Conservation (phyloP, 805 yeast species). For the Zygoascus flipseniorum region DNA sequence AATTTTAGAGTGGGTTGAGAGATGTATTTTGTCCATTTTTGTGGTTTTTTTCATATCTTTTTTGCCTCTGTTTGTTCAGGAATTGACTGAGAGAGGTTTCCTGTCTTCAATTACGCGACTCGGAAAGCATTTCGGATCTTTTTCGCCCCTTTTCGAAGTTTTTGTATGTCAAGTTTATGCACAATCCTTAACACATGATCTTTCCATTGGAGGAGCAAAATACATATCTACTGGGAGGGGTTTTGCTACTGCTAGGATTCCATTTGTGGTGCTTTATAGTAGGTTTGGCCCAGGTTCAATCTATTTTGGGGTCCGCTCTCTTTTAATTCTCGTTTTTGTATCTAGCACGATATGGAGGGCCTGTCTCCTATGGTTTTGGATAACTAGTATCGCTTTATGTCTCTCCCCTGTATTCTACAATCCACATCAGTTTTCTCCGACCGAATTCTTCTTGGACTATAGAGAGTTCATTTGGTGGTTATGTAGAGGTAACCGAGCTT, state of each 20-base stretch:
- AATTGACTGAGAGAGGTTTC: conserved; percentile 67
- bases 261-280: conserved; percentile 56
- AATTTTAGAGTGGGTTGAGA: conserved; percentile 62
- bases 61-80: conserved; percentile 69
- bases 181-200: conserved; percentile 56
- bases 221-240: conserved; percentile 81
- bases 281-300: conserved; percentile 62
- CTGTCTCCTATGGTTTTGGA: conserved; percentile 90
- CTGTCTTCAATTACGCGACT: conserved; percentile 58
- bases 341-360: conserved; percentile 67
- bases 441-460: conserved; percentile 84
- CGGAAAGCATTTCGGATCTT: conserved; percentile 56
- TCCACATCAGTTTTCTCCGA: conserved; percentile 89
- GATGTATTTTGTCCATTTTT: conserved; percentile 66
- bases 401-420: conserved; percentile 84
- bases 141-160: conserved; percentile 72
- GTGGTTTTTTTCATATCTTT: conserved; percentile 68
- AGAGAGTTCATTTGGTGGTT: conserved; percentile 75
- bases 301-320: conserved; percentile 51
- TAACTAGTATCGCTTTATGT: conserved; percentile 70
- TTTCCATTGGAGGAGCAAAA: conserved; percentile 71
- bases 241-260: conserved; percentile 64
- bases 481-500: conserved; percentile 51
- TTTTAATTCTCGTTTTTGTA: conserved; percentile 46
- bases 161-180: conserved; percentile 74